Percentiles rank a stretch among this genome's conserved stretches.
These are phyloP conservation scores for Acephala macrosclerotiorum DNA, from an alignment of 2,329 filamentous ascomycete species.

Conservation along the genomic window DNA sequence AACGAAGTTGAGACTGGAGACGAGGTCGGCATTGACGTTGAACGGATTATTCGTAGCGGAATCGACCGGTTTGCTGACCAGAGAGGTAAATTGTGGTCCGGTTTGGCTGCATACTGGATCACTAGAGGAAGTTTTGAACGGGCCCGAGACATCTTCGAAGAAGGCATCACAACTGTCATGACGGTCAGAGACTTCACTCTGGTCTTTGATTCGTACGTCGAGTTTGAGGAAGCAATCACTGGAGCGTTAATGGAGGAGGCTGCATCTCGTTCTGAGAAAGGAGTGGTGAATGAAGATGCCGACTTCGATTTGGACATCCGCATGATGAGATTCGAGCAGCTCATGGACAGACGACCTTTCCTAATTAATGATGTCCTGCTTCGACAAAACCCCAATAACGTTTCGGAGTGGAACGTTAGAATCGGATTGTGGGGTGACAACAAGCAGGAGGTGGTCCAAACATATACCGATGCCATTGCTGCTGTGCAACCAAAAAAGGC, in stretches of 20 bases:
- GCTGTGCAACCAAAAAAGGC: slow-evolving; percentile 95
- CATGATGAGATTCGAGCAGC: slow-evolving; percentile 97
- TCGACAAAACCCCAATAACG: slow-evolving; percentile 95
- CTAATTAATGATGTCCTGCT: slow-evolving; percentile 94
- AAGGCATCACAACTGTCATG: slow-evolving; percentile 97
- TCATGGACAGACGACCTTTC: slow-evolving; percentile 97
- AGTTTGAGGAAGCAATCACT: slow-evolving; percentile 97
- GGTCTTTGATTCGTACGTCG: slow-evolving; percentile 94
- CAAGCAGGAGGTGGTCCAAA: slow-evolving; percentile 87
- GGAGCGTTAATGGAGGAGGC: slow-evolving; percentile 90
- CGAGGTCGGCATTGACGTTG: slow-evolving; percentile 86
- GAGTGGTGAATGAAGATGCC: slow-evolving; percentile 78
- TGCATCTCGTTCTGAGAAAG: slow-evolving; percentile 79
- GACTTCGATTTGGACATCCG: slow-evolving; percentile 95
- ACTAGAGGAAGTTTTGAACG: slow-evolving; percentile 91
- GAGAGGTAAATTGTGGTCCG: slow-evolving; percentile 92
- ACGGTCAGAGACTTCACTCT: slow-evolving; percentile 97
- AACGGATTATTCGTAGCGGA: slow-evolving; percentile 90
- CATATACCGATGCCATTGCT: slow-evolving; percentile 92
- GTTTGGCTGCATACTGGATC: slow-evolving; percentile 96
- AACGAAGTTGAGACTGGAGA: slow-evolving; percentile 82
- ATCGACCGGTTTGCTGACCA: slow-evolving; percentile 92
- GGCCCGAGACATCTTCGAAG: slow-evolving; percentile 92
- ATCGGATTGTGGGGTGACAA: slow-evolving; percentile 97
- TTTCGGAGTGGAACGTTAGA: slow-evolving; percentile 96